Base-by-base conservation (phyloP, 805 yeast species). In the Ogataea zsoltii region DNA sequence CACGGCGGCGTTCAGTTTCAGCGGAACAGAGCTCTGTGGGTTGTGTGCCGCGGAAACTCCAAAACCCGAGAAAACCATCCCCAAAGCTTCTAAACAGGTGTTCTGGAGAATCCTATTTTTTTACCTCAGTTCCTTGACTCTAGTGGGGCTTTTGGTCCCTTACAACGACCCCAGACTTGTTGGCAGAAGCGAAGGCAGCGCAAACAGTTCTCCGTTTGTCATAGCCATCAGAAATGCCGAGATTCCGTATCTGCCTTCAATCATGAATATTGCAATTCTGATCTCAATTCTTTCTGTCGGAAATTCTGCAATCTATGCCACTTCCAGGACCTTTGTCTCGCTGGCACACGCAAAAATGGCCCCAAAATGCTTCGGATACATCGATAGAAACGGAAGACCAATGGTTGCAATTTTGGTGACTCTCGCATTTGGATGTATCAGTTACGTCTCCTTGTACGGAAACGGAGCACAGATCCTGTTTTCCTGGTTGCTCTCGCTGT, bases 221-320 rank as follows among this genome's bases (percentile, higher is more conserved):
- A 68, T 76, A 50, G 78, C 79, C 1, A 58, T 76, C 42, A 48
- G 58, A 33, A 62, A 66, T 41, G 70, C 69, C 19, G 67, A 66
- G 31, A 60, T 69, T 44, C 60, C 59, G 25, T 64, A 62, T 31
- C 56, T 71, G 18, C 74, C 75, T 15, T 62, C 70, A 1, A 61
- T 69, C 7, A 69, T 71, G 72, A 71, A 71, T 42, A 63, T 60
- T 26, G 73, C 71, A 7, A 71, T 71, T 37, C 53, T 71, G 38
- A 52, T 70, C 33, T 66, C 76, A 4, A 70, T 71, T 23, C 55
- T 71, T 44, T 68, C 73, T 16, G 73, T 71, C 32, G 83, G 82
- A 17, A 77, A 78, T 40, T 73, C 82, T 4, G 76, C 81, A 0
- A 79, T 77, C n/a, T 79, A 72, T 57, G 83, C 80, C 9, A 71